Percentiles rank a stretch among this genome's conserved stretches.
Conservation (phyloP, 2,329 filamentous ascomycete genomes). For the Pseudogymnoascus sp. region DNA sequence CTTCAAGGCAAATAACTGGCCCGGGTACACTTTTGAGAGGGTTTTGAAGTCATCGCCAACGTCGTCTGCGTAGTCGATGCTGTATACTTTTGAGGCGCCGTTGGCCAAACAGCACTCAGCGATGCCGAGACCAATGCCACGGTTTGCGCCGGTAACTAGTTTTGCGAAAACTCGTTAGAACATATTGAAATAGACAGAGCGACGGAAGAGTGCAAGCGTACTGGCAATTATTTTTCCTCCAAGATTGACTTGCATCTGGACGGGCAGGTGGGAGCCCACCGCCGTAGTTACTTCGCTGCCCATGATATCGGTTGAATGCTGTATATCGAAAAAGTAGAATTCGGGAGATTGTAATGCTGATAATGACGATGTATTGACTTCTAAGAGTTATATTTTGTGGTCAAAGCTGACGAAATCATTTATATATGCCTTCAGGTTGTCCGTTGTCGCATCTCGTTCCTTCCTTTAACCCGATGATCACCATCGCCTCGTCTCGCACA, state of each 20-base stretch:
- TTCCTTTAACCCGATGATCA: not conserved
- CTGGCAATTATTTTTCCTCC: conserved; percentile 29
- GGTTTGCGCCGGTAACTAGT: conserved; percentile 30
- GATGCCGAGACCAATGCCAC: conserved; percentile 37
- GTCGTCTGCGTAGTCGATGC: conserved; percentile 36
- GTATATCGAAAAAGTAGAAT: not conserved
- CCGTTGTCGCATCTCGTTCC: not conserved
- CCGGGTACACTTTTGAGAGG: conserved; percentile 32
- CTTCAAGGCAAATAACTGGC: conserved; percentile 32
- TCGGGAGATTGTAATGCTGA: not conserved
- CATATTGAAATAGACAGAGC: not conserved
- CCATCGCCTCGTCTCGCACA: not conserved
- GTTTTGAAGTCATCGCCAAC: conserved; percentile 33
- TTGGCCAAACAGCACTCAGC: conserved; percentile 39
- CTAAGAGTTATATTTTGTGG: not conserved
- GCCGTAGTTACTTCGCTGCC: not conserved
- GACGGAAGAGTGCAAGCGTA: conserved; percentile 13
- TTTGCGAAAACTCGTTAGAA: not conserved
- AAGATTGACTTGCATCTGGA: conserved; percentile 25
- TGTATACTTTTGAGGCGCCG: conserved; percentile 35
- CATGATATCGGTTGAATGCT: not conserved
- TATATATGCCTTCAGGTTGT: not conserved
- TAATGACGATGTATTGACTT: not conserved
- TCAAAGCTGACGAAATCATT: not conserved
- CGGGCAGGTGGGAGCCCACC: not conserved